Evolutionary conservation across 768 basidiomycete species (phyloP), one percentile per base, ranked within the genome.

Genomic region (Mycena amicta): DNA sequence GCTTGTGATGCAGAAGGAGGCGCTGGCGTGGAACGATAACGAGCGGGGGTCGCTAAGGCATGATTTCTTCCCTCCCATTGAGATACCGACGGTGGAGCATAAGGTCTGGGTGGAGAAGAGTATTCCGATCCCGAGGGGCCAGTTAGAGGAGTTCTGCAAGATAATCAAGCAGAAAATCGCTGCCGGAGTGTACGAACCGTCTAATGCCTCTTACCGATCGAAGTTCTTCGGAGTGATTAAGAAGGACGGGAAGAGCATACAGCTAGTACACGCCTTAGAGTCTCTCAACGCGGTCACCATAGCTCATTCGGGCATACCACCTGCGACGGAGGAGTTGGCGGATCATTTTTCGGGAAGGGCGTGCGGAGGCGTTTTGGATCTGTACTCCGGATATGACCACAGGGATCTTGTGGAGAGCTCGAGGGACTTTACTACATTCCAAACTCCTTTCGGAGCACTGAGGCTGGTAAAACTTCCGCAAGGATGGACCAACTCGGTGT

Each of bases 391-490:
- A 18, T 72, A 68, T 46, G 67, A 76, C 25, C 63, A 74, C 4
- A 56, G 66, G 0, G 33, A 50, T 0, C 57, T 76, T 1, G 56
- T 66, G 4, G 62, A 57, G 5, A 55, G 61, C 2, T 73, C 65
- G 0, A 46, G 66, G 2, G 69, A 75, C 30, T 59, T 71, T 11
- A 76, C 74, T 1, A 73, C 69, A 0, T 76, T 75, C 52, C 65
- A 68, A 52, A 70, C 64, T 1, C 71, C 69, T 1, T 53, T 68
- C 8, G 67, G 71, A 0, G 55, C 67, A 0, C 31, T 67, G 1
- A 56, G 64, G 0, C 62, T 74, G 0, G 64, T 61, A 0, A 58
- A 60, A 0, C 53, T 75, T 0, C 71, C 70, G 0, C 71, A 71
- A 68, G 75, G 74, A 0, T 69, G 68, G 58, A 72, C 73, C 31